phyloP scores from a whole-genome alignment of 139 green algal genomes.

The Chlorella sp. region DNA sequence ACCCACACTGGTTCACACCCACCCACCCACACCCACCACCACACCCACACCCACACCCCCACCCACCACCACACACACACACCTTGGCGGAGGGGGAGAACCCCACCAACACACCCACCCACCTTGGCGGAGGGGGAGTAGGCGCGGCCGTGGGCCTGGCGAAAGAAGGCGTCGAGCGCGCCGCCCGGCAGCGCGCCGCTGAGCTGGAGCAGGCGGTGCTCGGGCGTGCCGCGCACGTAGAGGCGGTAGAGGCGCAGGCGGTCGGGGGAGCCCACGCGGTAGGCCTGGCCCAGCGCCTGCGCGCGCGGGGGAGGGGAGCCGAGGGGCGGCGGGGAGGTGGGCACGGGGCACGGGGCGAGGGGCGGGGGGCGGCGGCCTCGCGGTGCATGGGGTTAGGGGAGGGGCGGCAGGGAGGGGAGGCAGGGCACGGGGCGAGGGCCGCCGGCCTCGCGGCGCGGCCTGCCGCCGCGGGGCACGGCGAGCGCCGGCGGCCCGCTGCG shows the following conservation, averaged over 20 bases:
- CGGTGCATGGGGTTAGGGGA: neutral
- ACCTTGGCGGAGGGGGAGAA: no score
- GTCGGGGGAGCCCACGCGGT: constrained; percentile 33
- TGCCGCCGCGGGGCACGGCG: no score
- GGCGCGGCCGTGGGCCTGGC: constrained; percentile 34
- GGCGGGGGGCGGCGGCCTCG: no score
- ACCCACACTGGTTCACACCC: no score
- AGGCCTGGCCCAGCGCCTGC: constrained; percentile 52
- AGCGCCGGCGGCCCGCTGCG: no score
- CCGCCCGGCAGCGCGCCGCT: constrained; percentile 35
- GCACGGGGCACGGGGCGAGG: no score
- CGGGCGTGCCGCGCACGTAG: constrained; percentile 47
- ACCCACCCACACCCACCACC: no score
- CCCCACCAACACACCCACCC: no score
- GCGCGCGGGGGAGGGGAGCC: neutral
- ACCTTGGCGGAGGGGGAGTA: constrained; percentile 15
- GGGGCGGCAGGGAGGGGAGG: neutral
- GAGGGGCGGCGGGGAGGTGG: no score
- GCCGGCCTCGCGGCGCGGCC: no score
- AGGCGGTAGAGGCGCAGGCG: constrained; percentile 48
- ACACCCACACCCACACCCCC: no score
- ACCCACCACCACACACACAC: no score
- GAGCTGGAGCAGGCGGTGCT: constrained; percentile 65
- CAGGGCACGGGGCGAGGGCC: neutral
- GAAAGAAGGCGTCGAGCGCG: constrained; percentile 50